phyloP scores from a whole-genome alignment of 106 monocot genomes.

The Allium sativum region DNA sequence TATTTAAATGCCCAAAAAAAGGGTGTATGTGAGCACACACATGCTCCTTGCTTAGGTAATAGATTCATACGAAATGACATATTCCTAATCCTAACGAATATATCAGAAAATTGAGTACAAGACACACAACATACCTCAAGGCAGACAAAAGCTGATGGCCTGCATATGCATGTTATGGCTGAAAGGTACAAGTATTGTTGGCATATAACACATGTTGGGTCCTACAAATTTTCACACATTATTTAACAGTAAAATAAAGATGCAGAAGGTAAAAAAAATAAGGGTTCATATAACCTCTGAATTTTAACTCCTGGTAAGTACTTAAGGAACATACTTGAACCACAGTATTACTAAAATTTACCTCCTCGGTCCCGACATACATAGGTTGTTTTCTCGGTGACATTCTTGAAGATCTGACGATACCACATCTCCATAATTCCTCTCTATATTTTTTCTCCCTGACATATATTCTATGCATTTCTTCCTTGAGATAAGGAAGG shows the following conservation, averaged over 20 bases:
- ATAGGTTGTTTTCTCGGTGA: constrained; percentile 34
- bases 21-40: no score
- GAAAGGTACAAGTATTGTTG: constrained; percentile 78
- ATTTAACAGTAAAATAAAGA: not conserved
- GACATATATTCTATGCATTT: constrained; percentile 41
- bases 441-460: constrained; percentile 53
- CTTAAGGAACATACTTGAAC: no score
- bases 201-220: constrained; percentile 80
- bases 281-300: not conserved
- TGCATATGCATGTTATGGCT: constrained; percentile 56
- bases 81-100: no score
- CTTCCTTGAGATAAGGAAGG: constrained; percentile 49
- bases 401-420: constrained; percentile 53
- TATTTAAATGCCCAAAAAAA: no score
- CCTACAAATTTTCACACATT: constrained; percentile 34
- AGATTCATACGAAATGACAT: no score
- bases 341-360: constrained; percentile 2
- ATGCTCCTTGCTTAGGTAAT: no score
- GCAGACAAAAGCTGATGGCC: constrained; percentile 61
- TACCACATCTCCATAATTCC: constrained; percentile 48
- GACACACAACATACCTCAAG: constrained; percentile 10
- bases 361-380: constrained; percentile 66
- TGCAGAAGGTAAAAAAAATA: no score
- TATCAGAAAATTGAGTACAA: no score
- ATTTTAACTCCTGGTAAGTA: not conserved